Evolutionary conservation across 192 early-diverging fungal species (phyloP).

Genomic region (Coemansia aciculifera): DNA sequence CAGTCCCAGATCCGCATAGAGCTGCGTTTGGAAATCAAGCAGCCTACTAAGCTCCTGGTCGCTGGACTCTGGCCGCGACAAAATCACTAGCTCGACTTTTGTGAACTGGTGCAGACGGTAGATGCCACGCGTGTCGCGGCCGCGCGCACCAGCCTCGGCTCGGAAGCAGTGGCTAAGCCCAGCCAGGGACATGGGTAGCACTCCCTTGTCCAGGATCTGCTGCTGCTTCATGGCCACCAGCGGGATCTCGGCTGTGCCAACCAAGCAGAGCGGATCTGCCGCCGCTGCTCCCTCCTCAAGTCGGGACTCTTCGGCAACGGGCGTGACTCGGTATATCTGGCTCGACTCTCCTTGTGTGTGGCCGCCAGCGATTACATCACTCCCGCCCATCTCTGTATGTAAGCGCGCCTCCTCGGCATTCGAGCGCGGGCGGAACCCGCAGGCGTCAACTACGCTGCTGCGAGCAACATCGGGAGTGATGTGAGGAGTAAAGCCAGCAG

Average conservation of each 20-base stretch:
- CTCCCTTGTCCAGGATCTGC: conserved; percentile 58
- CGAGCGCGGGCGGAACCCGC: conserved; percentile 84
- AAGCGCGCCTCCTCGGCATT: conserved; percentile 8
- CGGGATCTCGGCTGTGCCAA: conserved; percentile 91
- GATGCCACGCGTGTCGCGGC: conserved; percentile 79
- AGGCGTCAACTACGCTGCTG: conserved; percentile 75
- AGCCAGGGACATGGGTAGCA: conserved; percentile 73
- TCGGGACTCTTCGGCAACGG: conserved; percentile 40
- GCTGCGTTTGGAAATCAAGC: conserved; percentile 66
- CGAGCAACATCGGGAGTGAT: conserved; percentile 83
- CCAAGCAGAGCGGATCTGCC: conserved; percentile 65
- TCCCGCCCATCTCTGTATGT: conserved; percentile 1
- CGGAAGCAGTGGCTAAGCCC: conserved; percentile 87
- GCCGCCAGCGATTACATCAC: neutral
- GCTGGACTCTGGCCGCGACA: conserved; percentile 66
- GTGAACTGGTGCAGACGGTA: conserved; percentile 95
- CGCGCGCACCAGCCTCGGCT: conserved; percentile 86
- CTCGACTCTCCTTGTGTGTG: conserved; percentile 59
- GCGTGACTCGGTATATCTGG: conserved; percentile 80
- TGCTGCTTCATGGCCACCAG: conserved; percentile 81
- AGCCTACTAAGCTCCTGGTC: conserved; percentile 72
- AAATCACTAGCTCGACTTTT: conserved; percentile 88
- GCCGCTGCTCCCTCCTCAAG: conserved; percentile 11
- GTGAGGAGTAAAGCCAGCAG: conserved; percentile 74
- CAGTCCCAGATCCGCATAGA: conserved; percentile 79